Evolutionary conservation across 345 rosid species (phyloP).

Genomic region (Capsella bursapastoris): DNA sequence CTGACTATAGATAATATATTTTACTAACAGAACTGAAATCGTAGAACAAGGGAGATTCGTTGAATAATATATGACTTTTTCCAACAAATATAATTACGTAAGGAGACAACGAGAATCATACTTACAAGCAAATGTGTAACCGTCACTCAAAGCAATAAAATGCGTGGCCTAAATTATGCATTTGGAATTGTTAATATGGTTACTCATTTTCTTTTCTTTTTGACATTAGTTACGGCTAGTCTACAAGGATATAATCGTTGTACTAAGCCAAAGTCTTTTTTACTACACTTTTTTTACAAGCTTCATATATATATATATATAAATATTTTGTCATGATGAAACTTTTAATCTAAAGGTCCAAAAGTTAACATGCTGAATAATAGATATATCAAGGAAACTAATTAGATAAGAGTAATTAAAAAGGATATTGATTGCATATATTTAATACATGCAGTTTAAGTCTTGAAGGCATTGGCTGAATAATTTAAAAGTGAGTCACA

Average conservation of each 20-base stretch:
- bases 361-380: no score
- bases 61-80: not conserved
- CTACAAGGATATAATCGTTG: not conserved
- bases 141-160: conserved; percentile 24
- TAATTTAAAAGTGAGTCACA: no score
- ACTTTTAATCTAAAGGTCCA: no score
- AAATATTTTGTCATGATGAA: not conserved
- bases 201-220: no score
- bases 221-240: conserved; percentile 4
- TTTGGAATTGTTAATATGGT: not conserved
- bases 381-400: no score
- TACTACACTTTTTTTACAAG: not conserved
- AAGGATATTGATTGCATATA: no score
- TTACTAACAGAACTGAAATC: not conserved
- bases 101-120: conserved; percentile 27
- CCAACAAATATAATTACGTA: conserved; percentile 3
- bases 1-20: conserved; percentile 7
- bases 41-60: not conserved
- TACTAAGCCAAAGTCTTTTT: not conserved
- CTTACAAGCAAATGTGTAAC: conserved; percentile 35
- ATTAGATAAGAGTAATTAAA: no score
- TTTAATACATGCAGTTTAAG: no score
- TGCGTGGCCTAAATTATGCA: not conserved
- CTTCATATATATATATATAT: no score
- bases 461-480: no score